A percentile compares a stretch with the other conserved stretches of the same genome.
Evolutionary conservation across 1,284 basidiomycete species (phyloP).

Genomic region (Cutaneotrichosporon dermatis): DNA sequence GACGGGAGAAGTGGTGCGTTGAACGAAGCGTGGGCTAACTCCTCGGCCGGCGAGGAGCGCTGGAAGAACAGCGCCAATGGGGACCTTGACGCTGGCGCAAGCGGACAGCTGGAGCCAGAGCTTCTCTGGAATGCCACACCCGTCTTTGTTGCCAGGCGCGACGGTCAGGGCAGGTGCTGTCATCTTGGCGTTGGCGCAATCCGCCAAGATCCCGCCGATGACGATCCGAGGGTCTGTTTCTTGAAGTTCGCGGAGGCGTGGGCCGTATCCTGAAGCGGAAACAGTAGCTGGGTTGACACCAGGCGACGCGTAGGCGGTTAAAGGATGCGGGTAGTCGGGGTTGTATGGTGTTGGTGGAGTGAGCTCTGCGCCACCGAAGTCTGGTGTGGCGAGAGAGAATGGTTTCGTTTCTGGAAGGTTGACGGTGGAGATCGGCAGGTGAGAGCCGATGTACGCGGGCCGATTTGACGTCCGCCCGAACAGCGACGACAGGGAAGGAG

Average conservation of each 20-base stretch:
- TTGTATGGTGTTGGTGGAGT: conserved; percentile 37
- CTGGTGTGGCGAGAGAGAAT: conserved; percentile 25
- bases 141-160: conserved; percentile 26
- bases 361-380: conserved; percentile 25
- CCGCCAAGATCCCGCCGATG: conserved; percentile 34
- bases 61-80: conserved; percentile 9
- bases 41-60: neutral
- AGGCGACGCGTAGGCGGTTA: conserved; percentile 40
- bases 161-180: conserved; percentile 25
- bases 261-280: conserved; percentile 25
- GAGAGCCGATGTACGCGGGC: conserved; percentile 7
- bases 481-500: neutral
- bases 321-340: conserved; percentile 38
- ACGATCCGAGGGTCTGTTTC: conserved; percentile 17
- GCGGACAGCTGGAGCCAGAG: conserved; percentile 21
- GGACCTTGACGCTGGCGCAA: conserved; percentile 20
- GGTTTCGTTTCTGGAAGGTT: conserved; percentile 24
- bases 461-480: neutral
- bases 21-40: neutral
- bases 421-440: conserved; percentile 7
- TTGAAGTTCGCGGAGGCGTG: conserved; percentile 23
- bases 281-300: conserved; percentile 35
- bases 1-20: neutral
- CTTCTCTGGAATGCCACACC: conserved; percentile 42
- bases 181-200: conserved; percentile 23